Percentiles rank a stretch among this genome's conserved stretches.
phyloP scores from a whole-genome alignment of 306 rosid species.

The Benincasa hispida region DNA sequence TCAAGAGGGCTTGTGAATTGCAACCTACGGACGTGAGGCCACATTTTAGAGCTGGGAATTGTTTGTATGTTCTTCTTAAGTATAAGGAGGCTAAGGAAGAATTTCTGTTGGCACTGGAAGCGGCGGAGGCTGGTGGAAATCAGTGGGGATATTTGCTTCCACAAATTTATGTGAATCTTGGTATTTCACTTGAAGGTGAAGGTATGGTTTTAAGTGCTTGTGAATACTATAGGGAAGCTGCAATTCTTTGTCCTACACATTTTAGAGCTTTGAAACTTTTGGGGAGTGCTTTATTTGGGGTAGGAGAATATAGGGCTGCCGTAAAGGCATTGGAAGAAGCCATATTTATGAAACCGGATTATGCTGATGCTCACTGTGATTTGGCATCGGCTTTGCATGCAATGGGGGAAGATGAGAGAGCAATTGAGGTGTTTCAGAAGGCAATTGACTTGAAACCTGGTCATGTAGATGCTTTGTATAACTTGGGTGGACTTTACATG shows the following conservation, averaged over 20 bases:
- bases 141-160: constrained; percentile 98
- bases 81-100: constrained; percentile 79
- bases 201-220: constrained; percentile 99
- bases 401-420: constrained; percentile 88
- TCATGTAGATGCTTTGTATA: constrained; percentile 87
- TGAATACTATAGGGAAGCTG: constrained; percentile 97
- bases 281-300: constrained; percentile 97
- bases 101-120: constrained; percentile 74
- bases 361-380: constrained; percentile 96
- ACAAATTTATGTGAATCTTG: constrained; percentile 89
- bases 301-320: constrained; percentile 93
- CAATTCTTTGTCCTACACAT: constrained; percentile 93
- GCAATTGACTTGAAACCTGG: constrained; percentile 96
- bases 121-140: constrained; percentile 91
- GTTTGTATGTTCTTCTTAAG: constrained; percentile 63
- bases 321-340: constrained; percentile 94
- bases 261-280: constrained; percentile 92
- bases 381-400: constrained; percentile 96
- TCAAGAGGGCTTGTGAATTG: constrained; percentile 89
- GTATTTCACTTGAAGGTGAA: constrained; percentile 93
- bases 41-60: constrained; percentile 91
- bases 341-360: constrained; percentile 87
- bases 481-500: constrained; percentile 95
- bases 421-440: constrained; percentile 88
- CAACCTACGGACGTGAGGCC: constrained; percentile 95